Evolutionary conservation across 345 rosid genomes (phyloP), one percentile per base, ranked within the genome.

Genomic region (Citrus unshiu): DNA sequence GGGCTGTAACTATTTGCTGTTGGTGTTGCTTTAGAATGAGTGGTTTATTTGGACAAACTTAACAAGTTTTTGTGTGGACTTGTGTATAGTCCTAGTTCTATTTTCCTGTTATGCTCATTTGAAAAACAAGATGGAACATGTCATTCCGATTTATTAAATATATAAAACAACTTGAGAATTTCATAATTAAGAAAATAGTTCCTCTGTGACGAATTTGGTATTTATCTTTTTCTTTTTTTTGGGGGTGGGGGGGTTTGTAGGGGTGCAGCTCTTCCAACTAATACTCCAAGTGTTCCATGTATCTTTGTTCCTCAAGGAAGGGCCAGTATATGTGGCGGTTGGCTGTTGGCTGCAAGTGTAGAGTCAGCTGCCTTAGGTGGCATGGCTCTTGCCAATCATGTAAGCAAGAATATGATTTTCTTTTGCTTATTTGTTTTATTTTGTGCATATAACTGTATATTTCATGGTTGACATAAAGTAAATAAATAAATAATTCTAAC

Each of bases 211-310:
- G 49, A 39, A 43, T 72, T n/a, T 1, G 37, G 58, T 30, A 78
- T 21, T 57, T 29, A 34, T 46, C 25, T 35, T 32, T 32, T 4
- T 32, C 0, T 32, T 4, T 32, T 4, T 4, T 39, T 30, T 30
- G 46, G 46, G 46, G 13, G 46, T 2, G 13, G 49, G 61, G 34
- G 7, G 62, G 70, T 0, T 0, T 77, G 75, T 81, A 91, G 99
- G 97, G 97, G 98, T 68, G 99, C 99, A 58, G 99, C 99, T 66
- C 90, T 91, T 74, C 98, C 99, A 4, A 91, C 83, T 18, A 95
- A 93, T 82, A 89, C 86, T 64, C 95, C 96, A 0, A 78, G 92
- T 43, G 64, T 86, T 37, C 93, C 96, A 66, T 93, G 91, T 81
- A 89, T 93, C 82, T 93, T 93, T 65, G 96, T 92, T 84, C 93